Evolutionary conservation across 108 stramenopile genomes (phyloP).

Genomic region (Stephanodiscus minutulus): DNA sequence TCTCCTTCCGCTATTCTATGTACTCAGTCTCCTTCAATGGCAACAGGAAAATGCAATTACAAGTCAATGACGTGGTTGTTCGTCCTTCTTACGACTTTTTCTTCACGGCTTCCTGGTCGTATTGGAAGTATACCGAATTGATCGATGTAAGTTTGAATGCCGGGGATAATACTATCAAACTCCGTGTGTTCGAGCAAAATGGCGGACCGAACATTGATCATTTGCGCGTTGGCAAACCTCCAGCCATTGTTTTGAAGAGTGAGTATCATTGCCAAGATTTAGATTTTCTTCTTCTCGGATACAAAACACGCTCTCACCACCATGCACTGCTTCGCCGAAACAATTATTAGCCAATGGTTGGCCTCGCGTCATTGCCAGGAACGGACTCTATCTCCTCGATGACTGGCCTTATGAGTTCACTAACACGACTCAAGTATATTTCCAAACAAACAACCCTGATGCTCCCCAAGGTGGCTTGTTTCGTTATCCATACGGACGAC

Average conservation of each 20-base stretch:
- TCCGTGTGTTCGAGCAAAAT: constrained; percentile 22
- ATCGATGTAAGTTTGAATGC: constrained; percentile 25
- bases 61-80: constrained; percentile 27
- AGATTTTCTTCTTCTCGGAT: not conserved
- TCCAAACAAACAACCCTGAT: constrained; percentile 11
- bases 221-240: constrained; percentile 44
- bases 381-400: constrained; percentile 27
- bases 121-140: constrained; percentile 45
- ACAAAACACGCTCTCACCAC: not conserved
- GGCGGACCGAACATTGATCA: constrained; percentile 52
- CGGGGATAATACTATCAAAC: constrained; percentile 40
- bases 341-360: constrained; percentile 25
- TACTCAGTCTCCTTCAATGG: constrained; percentile 21
- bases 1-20: constrained; percentile 39
- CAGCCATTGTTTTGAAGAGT: constrained; percentile 40
- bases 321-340: not conserved
- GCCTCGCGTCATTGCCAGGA: constrained; percentile 33
- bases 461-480: constrained; percentile 30
- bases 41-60: constrained; percentile 17
- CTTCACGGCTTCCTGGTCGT: constrained; percentile 22
- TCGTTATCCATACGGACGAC: constrained; percentile 35
- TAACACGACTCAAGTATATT: constrained; percentile 10
- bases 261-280: constrained; percentile 2
- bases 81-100: constrained; percentile 20
- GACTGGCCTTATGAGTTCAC: constrained; percentile 23